Percentiles rank a stretch among this genome's conserved stretches.
Evolutionary conservation across 305 asterid genomes (phyloP).

Genomic region (Rubia peregrina): DNA sequence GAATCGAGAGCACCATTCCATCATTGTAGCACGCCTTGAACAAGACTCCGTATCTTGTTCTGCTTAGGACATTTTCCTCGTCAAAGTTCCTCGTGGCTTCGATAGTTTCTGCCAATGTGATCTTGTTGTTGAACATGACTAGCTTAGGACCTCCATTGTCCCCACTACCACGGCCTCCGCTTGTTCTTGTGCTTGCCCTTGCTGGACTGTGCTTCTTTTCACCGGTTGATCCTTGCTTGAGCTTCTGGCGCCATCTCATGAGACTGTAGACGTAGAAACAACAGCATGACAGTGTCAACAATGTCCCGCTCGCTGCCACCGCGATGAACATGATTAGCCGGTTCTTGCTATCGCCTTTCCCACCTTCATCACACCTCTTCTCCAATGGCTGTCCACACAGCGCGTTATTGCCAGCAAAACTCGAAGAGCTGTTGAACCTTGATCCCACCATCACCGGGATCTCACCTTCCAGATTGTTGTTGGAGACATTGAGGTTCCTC

Average conservation of each 20-base stretch:
- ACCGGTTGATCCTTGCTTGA: slow-evolving; percentile 34
- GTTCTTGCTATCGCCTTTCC: slow-evolving; percentile 32
- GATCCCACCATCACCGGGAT: slow-evolving; percentile 43
- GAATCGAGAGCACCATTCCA: slow-evolving; percentile 63
- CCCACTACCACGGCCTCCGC: slow-evolving; percentile 60
- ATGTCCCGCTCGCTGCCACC: slow-evolving; percentile 49
- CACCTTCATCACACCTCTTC: slow-evolving; percentile 34
- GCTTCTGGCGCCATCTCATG: slow-evolving; percentile 63
- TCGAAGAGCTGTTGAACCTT: slow-evolving; percentile 39
- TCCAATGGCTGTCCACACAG: slow-evolving; percentile 58
- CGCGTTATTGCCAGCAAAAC: slow-evolving; percentile 38
- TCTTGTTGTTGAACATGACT: slow-evolving; percentile 60
- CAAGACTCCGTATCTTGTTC: slow-evolving; percentile 47
- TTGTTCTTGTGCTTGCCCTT: slow-evolving; percentile 50
- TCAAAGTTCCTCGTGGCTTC: slow-evolving; percentile 67
- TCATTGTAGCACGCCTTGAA: slow-evolving; percentile 57
- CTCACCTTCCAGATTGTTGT: slow-evolving; percentile 47
- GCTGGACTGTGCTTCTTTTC: slow-evolving; percentile 68
- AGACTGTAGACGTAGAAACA: slow-evolving; percentile 55
- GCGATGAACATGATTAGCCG: slow-evolving; percentile 49
- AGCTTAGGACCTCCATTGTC: slow-evolving; percentile 59
- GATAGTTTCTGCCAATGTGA: slow-evolving; percentile 53
- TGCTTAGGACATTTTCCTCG: slow-evolving; percentile 55
- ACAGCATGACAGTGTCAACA: slow-evolving; percentile 50
- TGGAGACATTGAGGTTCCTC: slow-evolving; percentile 44